Percentiles rank a stretch among this genome's conserved stretches.
phyloP scores from a whole-genome alignment of 371 early-diverging fungal species.

The Circinella umbellata region DNA sequence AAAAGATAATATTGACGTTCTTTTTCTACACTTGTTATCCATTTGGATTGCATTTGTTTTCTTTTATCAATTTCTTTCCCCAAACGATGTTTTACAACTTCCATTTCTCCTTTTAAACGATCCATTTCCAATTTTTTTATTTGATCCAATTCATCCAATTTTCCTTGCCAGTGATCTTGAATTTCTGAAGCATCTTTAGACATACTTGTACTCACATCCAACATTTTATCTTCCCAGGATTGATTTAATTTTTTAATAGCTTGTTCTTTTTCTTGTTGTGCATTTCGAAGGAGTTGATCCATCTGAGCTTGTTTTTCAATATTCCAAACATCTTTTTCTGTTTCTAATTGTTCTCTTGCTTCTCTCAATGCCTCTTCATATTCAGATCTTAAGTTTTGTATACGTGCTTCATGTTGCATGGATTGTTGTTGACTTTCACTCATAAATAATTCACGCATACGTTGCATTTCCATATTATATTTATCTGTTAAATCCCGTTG shows the following conservation, averaged over 20 bases:
- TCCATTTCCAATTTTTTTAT: slow-evolving; percentile 12
- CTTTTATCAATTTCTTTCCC: slow-evolving; percentile 39
- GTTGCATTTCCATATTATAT: slow-evolving; percentile 12
- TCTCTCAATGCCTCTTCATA: slow-evolving; percentile 31
- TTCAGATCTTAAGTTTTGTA: slow-evolving; percentile 34
- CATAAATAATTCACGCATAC: slow-evolving; percentile 26
- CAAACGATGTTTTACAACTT: slow-evolving; percentile 42
- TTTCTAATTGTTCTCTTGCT: slow-evolving; percentile 20
- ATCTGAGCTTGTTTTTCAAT: slow-evolving; percentile 31
- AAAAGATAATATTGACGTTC: neutral
- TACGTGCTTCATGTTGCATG: slow-evolving; percentile 37
- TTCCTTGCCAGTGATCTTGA: slow-evolving; percentile 41
- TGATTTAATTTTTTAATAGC: slow-evolving; percentile 5
- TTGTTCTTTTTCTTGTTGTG: slow-evolving; percentile 12
- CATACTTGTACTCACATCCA: slow-evolving; percentile 38
- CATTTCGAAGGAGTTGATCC: slow-evolving; percentile 15
- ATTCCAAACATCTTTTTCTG: slow-evolving; percentile 30
- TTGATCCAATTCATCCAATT: slow-evolving; percentile 26
- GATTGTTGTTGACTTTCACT: slow-evolving; percentile 28
- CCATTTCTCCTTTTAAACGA: slow-evolving; percentile 35
- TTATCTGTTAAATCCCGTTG: neutral
- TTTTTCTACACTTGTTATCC: slow-evolving; percentile 8
- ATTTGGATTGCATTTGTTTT: slow-evolving; percentile 24
- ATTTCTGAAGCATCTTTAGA: slow-evolving; percentile 40
- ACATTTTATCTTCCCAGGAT: slow-evolving; percentile 37